These are phyloP conservation scores for Laguncularia racemosa DNA, from an alignment of 345 rosid genomes.

Conservation along the genomic window DNA sequence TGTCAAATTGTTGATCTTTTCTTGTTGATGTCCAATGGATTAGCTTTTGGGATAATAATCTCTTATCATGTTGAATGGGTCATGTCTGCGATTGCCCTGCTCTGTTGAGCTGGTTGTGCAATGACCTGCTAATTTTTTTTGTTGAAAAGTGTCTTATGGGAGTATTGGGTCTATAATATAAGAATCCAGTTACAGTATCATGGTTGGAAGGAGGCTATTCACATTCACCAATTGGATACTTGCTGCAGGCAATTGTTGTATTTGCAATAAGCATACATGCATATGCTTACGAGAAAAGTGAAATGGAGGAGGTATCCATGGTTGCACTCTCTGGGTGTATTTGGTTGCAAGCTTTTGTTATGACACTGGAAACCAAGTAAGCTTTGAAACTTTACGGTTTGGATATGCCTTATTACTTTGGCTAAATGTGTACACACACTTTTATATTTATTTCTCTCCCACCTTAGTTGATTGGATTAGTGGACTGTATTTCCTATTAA, in stretches of 20 bases:
- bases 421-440: not conserved
- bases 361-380: conserved; percentile 89
- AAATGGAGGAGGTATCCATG: conserved; percentile 94
- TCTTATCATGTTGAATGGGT: not conserved
- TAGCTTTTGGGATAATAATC: not conserved
- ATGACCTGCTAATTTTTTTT: too few relatives aligned
- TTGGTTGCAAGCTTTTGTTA: conserved; percentile 98
- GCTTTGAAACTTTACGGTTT: conserved; percentile 5
- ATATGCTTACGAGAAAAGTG: conserved; percentile 84
- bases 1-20: conserved; percentile 8
- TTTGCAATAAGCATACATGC: conserved; percentile 78
- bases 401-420: not conserved
- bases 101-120: too few relatives aligned
- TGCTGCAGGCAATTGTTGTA: conserved; percentile 83
- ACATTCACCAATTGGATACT: conserved; percentile 3
- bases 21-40: not conserved
- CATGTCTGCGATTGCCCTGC: too few relatives aligned
- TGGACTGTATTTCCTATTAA: too few relatives aligned
- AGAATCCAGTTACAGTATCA: not conserved
- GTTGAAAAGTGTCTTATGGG: too few relatives aligned
- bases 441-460: too few relatives aligned
- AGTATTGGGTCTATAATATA: too few relatives aligned
- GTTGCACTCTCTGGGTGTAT: conserved; percentile 96
- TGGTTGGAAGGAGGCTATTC: not conserved
- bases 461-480: too few relatives aligned